A percentile compares a stretch with the other conserved stretches of the same genome.
These are phyloP conservation scores for Hypoxylon rubiginosum DNA, from an alignment of 2,329 filamentous ascomycete genomes.

Conservation along the genomic window DNA sequence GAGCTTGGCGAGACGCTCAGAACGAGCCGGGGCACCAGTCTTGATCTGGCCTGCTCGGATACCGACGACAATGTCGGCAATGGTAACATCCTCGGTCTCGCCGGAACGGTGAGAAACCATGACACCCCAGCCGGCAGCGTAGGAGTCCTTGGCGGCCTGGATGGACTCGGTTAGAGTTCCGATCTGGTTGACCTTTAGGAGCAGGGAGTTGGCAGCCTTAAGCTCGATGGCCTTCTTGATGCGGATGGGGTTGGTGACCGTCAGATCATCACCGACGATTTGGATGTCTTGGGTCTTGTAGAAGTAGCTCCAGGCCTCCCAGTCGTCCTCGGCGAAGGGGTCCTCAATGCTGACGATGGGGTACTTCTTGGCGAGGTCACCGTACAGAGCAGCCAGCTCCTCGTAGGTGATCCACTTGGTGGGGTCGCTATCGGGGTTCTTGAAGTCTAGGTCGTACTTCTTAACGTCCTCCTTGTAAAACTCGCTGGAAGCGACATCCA, in stretches of 20 bases:
- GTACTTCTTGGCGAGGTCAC: conserved; percentile 90
- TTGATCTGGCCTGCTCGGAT: conserved; percentile 98
- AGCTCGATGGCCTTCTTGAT: conserved; percentile 99
- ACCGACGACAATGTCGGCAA: conserved; percentile 97
- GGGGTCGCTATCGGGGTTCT: conserved; percentile 97
- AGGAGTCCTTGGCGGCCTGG: conserved; percentile 98
- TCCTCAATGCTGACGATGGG: conserved; percentile 99
- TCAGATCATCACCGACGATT: conserved; percentile 98
- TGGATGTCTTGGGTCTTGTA: conserved; percentile 99
- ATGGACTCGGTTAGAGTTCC: conserved; percentile 98
- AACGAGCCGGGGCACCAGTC: conserved; percentile 95
- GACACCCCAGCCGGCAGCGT: conserved; percentile 95
- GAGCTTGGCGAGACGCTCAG: conserved; percentile 98
- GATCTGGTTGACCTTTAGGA: conserved; percentile 99
- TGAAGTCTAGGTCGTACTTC: conserved; percentile 99
- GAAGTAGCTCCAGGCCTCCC: conserved; percentile 99
- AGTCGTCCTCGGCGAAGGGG: conserved; percentile 99
- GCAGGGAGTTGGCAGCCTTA: conserved; percentile 97
- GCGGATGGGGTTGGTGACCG: conserved; percentile 97
- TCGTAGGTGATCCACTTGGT: conserved; percentile 99
- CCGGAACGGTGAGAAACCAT: conserved; percentile 99
- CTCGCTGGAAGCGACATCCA: conserved; percentile 99
- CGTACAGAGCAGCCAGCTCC: conserved; percentile 93
- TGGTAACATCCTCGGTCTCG: conserved; percentile 99
- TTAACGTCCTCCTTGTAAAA: conserved; percentile 98